Base-by-base conservation (phyloP, 805 yeast species). In the Metschnikowia lachancei region DNA sequence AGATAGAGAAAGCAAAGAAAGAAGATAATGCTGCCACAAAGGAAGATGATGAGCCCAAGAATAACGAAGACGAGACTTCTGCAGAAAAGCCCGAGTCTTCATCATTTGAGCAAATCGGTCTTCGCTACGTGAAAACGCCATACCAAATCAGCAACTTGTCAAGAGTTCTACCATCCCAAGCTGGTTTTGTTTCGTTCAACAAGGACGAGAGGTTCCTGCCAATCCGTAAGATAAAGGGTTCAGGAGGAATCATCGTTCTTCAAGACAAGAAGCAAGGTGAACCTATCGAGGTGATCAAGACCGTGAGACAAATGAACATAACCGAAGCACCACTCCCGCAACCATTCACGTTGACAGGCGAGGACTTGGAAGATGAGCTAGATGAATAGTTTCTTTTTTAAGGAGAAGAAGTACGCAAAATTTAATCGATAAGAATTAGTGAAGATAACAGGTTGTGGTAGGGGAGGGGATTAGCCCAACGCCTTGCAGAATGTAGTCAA, bases 91-190 rank as follows among this genome's bases (percentile, higher is more conserved):
- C 42, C 12, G 58, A 59, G 35, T 64, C 64, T 24, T 52, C 55
- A 34, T 57, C 57, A 13, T 47, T 39, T 42, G 69, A 65, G 50
- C 65, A 63, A 48, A 67, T 65, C 50, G 68, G 75, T 38, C 70
- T 74, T 51, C 80, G 78, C 54, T 82, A 83, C 60, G 73, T 78
- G 45, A 77, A 81, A 59, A 77, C 78, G 18, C 85, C 90, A 22
- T 89, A 80, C 66, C 79, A 80, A 62, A 72, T 94, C 46, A 76
- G 76, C 31, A 94, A 94, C 63, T 72, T 92, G 77, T 77, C 94
- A 11, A 81, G 99, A 60, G 96, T 94, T 1, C 72, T 94, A 45
- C 98, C 98, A 13, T 79, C 83, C 37, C 98, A 94, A 69, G 75
- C 91, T 48, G 85, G 83, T 65, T 88, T 82, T 68, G 80, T 94